Conservation (phyloP, 2,329 filamentous ascomycete species). For the Cladosporium halotolerans region DNA sequence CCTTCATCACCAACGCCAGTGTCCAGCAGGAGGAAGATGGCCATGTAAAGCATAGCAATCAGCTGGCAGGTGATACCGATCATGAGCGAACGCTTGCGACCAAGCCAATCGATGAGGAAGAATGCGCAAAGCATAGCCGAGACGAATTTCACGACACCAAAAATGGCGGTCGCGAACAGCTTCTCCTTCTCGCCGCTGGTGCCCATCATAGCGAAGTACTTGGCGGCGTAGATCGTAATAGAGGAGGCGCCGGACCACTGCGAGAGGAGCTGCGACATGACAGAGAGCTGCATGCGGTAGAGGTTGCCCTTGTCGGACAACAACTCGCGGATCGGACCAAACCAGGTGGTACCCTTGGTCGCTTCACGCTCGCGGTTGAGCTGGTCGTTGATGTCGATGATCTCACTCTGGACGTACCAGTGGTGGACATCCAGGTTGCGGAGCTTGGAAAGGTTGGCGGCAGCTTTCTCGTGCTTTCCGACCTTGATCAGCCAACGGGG, state of each 20-base stretch:
- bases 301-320: constrained; percentile 62
- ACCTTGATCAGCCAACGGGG: constrained; percentile 31
- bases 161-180: constrained; percentile 67
- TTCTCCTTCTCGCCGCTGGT: constrained; percentile 62
- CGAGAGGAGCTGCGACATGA: constrained; percentile 63
- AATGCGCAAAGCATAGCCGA: constrained; percentile 64
- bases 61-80: constrained; percentile 45
- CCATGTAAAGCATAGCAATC: constrained; percentile 51
- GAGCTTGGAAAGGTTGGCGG: constrained; percentile 23
- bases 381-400: constrained; percentile 58
- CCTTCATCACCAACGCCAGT: constrained; percentile 46
- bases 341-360: constrained; percentile 57
- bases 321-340: constrained; percentile 62
- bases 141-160: constrained; percentile 67
- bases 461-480: constrained; percentile 25
- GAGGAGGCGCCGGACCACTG: constrained; percentile 66
- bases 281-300: constrained; percentile 64
- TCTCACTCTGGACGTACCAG: constrained; percentile 41
- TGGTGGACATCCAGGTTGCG: constrained; percentile 26
- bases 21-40: constrained; percentile 54
- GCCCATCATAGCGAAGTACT: constrained; percentile 67
- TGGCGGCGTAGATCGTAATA: constrained; percentile 70
- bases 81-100: constrained; percentile 56
- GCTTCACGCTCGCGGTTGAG: constrained; percentile 68
- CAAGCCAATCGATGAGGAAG: constrained; percentile 73